Percentiles rank a stretch among this genome's conserved stretches.
Evolutionary conservation across 1,284 basidiomycete genomes (phyloP).

Genomic region (Lentinula novae-zelandiae): DNA sequence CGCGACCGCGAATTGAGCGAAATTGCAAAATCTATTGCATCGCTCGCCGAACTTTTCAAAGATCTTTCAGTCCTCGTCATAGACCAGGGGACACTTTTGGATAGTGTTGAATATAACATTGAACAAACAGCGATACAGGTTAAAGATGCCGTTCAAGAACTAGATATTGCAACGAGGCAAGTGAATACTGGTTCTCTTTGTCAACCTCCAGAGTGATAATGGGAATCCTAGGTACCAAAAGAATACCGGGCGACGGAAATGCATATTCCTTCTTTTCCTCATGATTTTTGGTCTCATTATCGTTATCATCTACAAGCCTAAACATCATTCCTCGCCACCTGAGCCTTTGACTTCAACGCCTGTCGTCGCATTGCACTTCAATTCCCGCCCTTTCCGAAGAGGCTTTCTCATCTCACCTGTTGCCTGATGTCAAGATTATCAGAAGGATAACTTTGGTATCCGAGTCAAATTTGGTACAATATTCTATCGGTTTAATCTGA

Average conservation of each 20-base stretch:
- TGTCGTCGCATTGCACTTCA: neutral
- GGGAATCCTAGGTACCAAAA: slow-evolving; percentile 74
- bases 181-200: slow-evolving; percentile 21
- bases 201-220: slow-evolving; percentile 1
- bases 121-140: slow-evolving; percentile 86
- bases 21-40: slow-evolving; percentile 90
- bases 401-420: neutral
- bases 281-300: slow-evolving; percentile 85
- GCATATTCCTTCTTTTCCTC: slow-evolving; percentile 89
- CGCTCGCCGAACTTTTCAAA: slow-evolving; percentile 93
- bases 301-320: slow-evolving; percentile 81
- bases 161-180: slow-evolving; percentile 78
- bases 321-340: slow-evolving; percentile 30
- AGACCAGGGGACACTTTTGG: slow-evolving; percentile 96
- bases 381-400: neutral
- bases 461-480: neutral
- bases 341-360: neutral
- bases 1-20: slow-evolving; percentile 83
- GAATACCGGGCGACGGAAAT: slow-evolving; percentile 86
- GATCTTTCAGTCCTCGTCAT: slow-evolving; percentile 93
- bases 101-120: slow-evolving; percentile 97
- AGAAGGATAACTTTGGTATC: neutral
- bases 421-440: neutral
- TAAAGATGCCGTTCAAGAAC: slow-evolving; percentile 81
- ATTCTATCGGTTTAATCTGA: neutral